These are phyloP conservation scores for Diplocarpon mali DNA, from an alignment of 2,329 filamentous ascomycete genomes.

Conservation along the genomic window DNA sequence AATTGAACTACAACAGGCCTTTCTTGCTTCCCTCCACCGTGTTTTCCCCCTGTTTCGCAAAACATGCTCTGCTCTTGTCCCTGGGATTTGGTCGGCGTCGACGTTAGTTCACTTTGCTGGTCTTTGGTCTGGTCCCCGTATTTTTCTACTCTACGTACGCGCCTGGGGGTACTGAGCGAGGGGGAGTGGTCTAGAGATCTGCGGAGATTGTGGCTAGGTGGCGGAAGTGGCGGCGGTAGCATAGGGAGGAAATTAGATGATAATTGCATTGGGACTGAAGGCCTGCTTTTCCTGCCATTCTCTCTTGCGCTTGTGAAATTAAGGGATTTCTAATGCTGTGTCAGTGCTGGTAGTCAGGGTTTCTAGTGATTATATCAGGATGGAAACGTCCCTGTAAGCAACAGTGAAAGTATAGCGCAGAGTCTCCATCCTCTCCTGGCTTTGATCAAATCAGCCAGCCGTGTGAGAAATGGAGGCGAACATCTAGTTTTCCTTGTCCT, in stretches of 20 bases:
- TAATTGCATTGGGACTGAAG: neutral
- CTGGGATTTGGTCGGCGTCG: neutral
- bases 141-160: neutral
- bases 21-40: neutral
- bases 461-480: too few relatives aligned
- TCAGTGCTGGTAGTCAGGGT: too few relatives aligned
- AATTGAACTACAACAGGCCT: neutral
- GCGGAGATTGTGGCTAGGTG: neutral
- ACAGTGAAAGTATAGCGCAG: too few relatives aligned
- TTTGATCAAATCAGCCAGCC: too few relatives aligned
- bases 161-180: neutral
- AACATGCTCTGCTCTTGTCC: neutral
- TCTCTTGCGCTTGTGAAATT: neutral
- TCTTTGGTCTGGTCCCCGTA: neutral
- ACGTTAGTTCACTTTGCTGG: too few relatives aligned
- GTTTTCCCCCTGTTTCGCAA: conserved; percentile 1
- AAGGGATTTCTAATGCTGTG: neutral
- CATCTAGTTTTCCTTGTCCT: too few relatives aligned
- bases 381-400: too few relatives aligned
- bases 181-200: neutral
- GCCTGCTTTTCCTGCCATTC: neutral
- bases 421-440: too few relatives aligned
- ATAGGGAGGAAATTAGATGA: neutral
- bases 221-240: neutral
- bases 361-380: too few relatives aligned